These are phyloP conservation scores for Tillandsia leiboldiana DNA, from an alignment of 176 grass and related monocot species.

Conservation along the genomic window DNA sequence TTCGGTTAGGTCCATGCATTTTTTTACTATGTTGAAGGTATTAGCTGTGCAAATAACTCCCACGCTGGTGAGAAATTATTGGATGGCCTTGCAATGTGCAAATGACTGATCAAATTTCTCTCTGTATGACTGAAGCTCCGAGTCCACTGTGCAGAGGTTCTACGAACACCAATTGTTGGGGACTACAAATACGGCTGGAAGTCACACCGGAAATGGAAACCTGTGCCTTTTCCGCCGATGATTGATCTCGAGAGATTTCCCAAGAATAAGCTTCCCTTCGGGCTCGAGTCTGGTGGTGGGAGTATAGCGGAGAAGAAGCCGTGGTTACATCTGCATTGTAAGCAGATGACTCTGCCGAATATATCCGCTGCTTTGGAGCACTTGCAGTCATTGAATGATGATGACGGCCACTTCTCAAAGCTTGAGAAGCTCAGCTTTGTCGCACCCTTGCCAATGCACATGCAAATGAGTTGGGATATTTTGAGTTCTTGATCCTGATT, in stretches of 20 bases:
- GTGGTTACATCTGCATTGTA: slow-evolving; percentile 81
- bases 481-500: slow-evolving; percentile 32
- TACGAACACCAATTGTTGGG: slow-evolving; percentile 69
- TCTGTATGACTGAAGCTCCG: slow-evolving; percentile 41
- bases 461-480: slow-evolving; percentile 72
- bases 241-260: slow-evolving; percentile 20
- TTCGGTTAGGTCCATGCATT: no score
- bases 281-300: slow-evolving; percentile 46
- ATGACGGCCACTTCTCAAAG: slow-evolving; percentile 29
- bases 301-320: slow-evolving; percentile 47
- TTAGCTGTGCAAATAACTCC: background rate
- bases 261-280: slow-evolving; percentile 63
- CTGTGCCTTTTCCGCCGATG: slow-evolving; percentile 29
- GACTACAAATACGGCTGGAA: slow-evolving; percentile 70
- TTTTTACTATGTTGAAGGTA: no score
- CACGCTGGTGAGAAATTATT: no score
- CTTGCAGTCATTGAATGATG: slow-evolving; percentile 24
- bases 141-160: slow-evolving; percentile 73
- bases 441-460: slow-evolving; percentile 68
- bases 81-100: background rate
- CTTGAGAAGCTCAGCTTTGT: slow-evolving; percentile 62
- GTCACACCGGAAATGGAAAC: slow-evolving; percentile 49
- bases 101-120: background rate
- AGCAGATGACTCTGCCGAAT: slow-evolving; percentile 82
- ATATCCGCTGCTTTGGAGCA: slow-evolving; percentile 48